Evolutionary conservation across 163 green algal genomes (phyloP), one percentile per base, ranked within the genome.

Genomic region (Volvox carteri): DNA sequence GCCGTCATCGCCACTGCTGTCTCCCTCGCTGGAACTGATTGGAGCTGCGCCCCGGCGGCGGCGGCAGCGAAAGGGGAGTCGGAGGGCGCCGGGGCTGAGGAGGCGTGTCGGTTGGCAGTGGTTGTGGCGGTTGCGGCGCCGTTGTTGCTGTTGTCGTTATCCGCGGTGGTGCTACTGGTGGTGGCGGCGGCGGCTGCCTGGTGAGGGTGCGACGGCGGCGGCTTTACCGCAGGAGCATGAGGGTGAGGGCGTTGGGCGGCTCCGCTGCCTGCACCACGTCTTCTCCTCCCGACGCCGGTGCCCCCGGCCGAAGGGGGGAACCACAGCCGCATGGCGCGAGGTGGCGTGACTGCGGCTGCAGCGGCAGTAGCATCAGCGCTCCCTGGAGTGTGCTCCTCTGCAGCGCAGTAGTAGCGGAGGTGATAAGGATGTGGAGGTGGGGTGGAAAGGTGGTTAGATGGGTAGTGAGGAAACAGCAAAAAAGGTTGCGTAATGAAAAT

Each of bases 291-390:
- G 3, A 87, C 62, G 19, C 80, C 80, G 1, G 58, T 39, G 62
- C 81, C 81, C 7, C 81, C 81, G 33, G 81, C 81, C 0, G 30
- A 42, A 14, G 81, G 65, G 3, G 81, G 81, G 35, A 87, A 87
- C 81, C 81, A 87, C 65, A 87, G 54, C 18, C 48, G 46, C 65
- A 87, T 60, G 14, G 81, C 81, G 4, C 67, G 65, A 1, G 81
- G 81, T 25, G n/a, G n/a, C n/a, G n/a, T n/a, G n/a, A n/a, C n/a
- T n/a, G n/a, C n/a, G n/a, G n/a, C n/a, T n/a, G n/a, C n/a, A n/a
- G 39, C n/a, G 42, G 44, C 25, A 9, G 23, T 46, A 7, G 73
- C 44, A 1, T 23, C 9, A 14, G 2, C 73, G 4, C 5, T 58
- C 78, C 75, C 54, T 75, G 52, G 2, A 23, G 54, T 65, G 19